Conservation (phyloP, 2,329 filamentous ascomycete genomes). For the Lasiodiplodia sp. region DNA sequence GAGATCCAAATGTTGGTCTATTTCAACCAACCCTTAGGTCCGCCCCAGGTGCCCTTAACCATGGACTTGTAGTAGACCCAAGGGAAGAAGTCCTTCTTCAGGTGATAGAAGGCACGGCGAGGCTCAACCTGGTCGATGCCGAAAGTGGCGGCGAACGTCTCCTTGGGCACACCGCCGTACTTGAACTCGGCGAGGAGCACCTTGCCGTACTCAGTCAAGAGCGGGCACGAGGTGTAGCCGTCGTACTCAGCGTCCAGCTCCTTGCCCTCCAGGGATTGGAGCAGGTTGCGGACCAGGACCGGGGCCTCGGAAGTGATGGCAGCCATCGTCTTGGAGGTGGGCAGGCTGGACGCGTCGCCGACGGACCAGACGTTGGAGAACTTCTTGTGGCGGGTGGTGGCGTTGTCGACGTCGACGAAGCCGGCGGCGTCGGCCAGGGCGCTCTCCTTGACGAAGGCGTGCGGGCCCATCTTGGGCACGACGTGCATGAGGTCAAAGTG, state of each 20-base stretch:
- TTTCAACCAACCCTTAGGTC: conserved; percentile 61
- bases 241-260: conserved; percentile 41
- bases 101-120: conserved; percentile 64
- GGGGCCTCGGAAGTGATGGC: conserved; percentile 49
- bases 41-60: conserved; percentile 69
- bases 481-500: conserved; percentile 49
- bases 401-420: conserved; percentile 47
- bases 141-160: conserved; percentile 63
- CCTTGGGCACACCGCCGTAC: conserved; percentile 68
- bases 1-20: background rate
- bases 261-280: conserved; percentile 40
- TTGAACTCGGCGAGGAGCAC: conserved; percentile 71
- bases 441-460: conserved; percentile 47
- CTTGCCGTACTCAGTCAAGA: conserved; percentile 62
- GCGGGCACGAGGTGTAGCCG: conserved; percentile 51
- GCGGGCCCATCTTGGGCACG: conserved; percentile 48
- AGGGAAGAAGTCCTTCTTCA: conserved; percentile 73
- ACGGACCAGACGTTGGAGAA: conserved; percentile 49
- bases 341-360: conserved; percentile 48
- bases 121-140: conserved; percentile 66
- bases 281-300: conserved; percentile 45
- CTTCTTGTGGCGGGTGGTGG: conserved; percentile 47
- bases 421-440: conserved; percentile 45
- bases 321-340: conserved; percentile 50
- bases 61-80: conserved; percentile 69